Evolutionary conservation across 129 eudicot species (phyloP).

Genomic region (Lactuca saligna): DNA sequence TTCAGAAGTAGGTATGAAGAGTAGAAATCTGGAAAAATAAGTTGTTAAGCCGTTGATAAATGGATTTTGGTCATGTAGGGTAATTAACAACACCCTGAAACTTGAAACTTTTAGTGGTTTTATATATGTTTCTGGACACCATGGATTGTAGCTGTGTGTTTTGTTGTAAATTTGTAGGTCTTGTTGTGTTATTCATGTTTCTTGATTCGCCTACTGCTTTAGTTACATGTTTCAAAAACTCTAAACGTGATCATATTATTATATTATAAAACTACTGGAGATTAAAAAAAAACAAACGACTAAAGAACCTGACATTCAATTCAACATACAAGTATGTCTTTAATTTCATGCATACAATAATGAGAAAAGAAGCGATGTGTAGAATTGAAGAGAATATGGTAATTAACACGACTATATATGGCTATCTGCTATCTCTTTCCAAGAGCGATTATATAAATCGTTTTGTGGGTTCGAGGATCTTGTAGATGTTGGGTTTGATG

Average conservation of each 20-base stretch:
- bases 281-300: not conserved
- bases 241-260: no score
- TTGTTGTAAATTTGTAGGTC: not conserved
- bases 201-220: not conserved
- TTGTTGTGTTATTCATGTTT: not conserved
- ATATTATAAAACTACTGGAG: not conserved
- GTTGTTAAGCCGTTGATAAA: slow-evolving; percentile 23
- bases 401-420: not conserved
- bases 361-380: not conserved
- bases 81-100: slow-evolving; percentile 3
- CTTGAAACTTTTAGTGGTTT: slow-evolving; percentile 6
- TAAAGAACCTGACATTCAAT: not conserved
- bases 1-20: slow-evolving; percentile 18
- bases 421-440: slow-evolving; percentile 8
- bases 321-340: no score
- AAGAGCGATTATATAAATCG: slow-evolving; percentile 1
- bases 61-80: slow-evolving; percentile 29
- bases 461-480: not conserved
- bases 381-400: no score
- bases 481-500: not conserved
- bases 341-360: not conserved
- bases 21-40: slow-evolving; percentile 31
- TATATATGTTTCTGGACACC: slow-evolving; percentile 25
- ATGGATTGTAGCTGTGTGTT: slow-evolving; percentile 5
- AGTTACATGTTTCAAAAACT: not conserved